Conservation (phyloP, 2,329 filamentous ascomycete species). For the Teratosphaeria destructans region DNA sequence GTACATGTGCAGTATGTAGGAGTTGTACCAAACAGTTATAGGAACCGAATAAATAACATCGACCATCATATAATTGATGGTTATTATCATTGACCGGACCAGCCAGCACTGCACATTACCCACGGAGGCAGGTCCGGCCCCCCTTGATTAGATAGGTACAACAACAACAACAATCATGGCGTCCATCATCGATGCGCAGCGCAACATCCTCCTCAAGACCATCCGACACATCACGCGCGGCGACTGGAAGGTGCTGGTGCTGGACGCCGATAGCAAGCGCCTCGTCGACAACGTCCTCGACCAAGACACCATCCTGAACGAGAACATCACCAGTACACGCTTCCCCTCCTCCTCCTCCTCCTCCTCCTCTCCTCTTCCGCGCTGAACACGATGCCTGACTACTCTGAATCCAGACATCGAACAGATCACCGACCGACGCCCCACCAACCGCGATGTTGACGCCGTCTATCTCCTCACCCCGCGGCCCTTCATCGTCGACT, state of each 20-base stretch:
- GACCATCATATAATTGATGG: too few relatives aligned
- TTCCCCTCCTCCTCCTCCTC: too few relatives aligned
- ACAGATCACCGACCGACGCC: conserved; percentile 76
- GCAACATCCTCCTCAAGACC: conserved; percentile 60
- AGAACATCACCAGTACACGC: conserved; percentile 80
- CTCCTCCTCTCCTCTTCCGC: too few relatives aligned
- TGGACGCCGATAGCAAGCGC: conserved; percentile 74
- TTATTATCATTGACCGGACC: background rate
- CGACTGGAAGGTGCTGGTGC: conserved; percentile 82
- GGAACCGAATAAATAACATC: too few relatives aligned
- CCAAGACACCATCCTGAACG: conserved; percentile 93
- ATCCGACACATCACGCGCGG: conserved; percentile 70
- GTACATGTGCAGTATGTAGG: too few relatives aligned
- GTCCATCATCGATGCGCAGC: conserved; percentile 78
- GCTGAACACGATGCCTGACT: conserved; percentile 18
- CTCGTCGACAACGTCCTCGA: conserved; percentile 84
- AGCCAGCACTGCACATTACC: too few relatives aligned
- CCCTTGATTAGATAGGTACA: too few relatives aligned
- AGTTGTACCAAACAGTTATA: too few relatives aligned
- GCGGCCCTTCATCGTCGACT: conserved; percentile 80
- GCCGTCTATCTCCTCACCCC: conserved; percentile 88
- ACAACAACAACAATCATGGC: conserved; percentile 24
- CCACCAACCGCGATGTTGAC: conserved; percentile 79
- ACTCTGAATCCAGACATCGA: conserved; percentile 62
- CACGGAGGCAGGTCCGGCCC: too few relatives aligned